Conservation (phyloP, 495 filamentous ascomycete genomes). For the Wilcoxina mikolae region DNA sequence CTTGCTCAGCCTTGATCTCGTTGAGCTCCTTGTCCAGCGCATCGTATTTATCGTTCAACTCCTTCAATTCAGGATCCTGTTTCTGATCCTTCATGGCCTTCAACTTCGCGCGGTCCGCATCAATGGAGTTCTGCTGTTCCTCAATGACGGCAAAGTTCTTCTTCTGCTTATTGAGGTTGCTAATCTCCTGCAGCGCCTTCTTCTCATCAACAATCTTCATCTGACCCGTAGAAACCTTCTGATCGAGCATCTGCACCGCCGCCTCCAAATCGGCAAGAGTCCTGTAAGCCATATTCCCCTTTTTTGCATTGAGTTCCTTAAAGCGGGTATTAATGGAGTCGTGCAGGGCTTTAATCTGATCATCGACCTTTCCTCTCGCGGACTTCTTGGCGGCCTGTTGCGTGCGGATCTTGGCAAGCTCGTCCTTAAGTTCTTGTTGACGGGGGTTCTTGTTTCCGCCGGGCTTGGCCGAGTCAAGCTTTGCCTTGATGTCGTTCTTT, state of each 20-base stretch:
- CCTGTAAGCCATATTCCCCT: conserved; percentile 64
- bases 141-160: conserved; percentile 80
- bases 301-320: conserved; percentile 68
- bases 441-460: conserved; percentile 44
- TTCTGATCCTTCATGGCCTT: conserved; percentile 68
- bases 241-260: conserved; percentile 64
- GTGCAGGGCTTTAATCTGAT: conserved; percentile 76
- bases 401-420: conserved; percentile 56
- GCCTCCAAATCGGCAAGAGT: conserved; percentile 71
- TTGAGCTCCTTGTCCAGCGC: conserved; percentile 74
- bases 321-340: conserved; percentile 66
- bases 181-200: conserved; percentile 73
- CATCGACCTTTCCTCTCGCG: conserved; percentile 54
- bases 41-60: conserved; percentile 67
- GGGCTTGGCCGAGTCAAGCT: conserved; percentile 62
- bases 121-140: conserved; percentile 66
- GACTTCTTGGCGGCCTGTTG: conserved; percentile 76
- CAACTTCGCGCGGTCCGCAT: conserved; percentile 69
- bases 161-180: conserved; percentile 65
- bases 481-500: conserved; percentile 69
- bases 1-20: conserved; percentile 74
- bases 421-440: conserved; percentile 63
- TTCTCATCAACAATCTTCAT: conserved; percentile 95
- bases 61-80: conserved; percentile 85
- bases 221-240: conserved; percentile 65